Conservation (phyloP, 768 basidiomycete genomes). For the Solioccasus polychromus region DNA sequence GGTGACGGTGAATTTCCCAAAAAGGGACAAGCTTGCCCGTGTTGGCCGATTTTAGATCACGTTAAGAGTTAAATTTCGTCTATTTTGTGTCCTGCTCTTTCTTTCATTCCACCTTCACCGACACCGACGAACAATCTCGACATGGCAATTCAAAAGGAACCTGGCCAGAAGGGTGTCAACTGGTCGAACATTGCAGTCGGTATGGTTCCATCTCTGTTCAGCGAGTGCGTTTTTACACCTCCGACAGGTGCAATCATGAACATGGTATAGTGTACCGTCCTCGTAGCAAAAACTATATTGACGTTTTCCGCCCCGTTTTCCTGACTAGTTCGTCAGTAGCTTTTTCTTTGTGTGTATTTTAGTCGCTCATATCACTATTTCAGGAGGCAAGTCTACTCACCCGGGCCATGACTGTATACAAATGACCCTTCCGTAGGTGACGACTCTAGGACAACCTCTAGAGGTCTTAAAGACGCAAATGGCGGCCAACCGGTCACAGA, state of each 20-base stretch:
- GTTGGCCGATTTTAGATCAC: slow-evolving; percentile 10
- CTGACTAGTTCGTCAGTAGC: slow-evolving; percentile 44
- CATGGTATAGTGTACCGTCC: slow-evolving; percentile 65
- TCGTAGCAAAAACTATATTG: slow-evolving; percentile 12
- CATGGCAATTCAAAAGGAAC: slow-evolving; percentile 84
- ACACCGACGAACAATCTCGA: slow-evolving; percentile 24
- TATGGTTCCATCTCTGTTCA: slow-evolving; percentile 40
- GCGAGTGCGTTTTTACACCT: slow-evolving; percentile 19
- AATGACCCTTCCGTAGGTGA: slow-evolving; percentile 59
- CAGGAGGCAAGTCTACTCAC: slow-evolving; percentile 64
- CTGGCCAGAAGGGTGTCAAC: slow-evolving; percentile 87
- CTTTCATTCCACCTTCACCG: slow-evolving; percentile 13
- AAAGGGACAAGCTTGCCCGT: not conserved
- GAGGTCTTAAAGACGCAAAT: slow-evolving; percentile 99
- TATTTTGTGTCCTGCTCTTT: slow-evolving; percentile 6
- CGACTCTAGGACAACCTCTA: slow-evolving; percentile 95
- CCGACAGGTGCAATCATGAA: slow-evolving; percentile 91
- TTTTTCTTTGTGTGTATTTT: not conserved
- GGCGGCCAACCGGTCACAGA: slow-evolving; percentile 93
- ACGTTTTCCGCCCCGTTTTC: not conserved
- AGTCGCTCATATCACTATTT: slow-evolving; percentile 17
- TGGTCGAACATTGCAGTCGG: slow-evolving; percentile 97
- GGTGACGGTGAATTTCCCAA: slow-evolving; percentile 6
- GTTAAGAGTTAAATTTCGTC: not conserved
- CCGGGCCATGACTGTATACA: not conserved